Percentiles rank a stretch among this genome's conserved stretches.
phyloP scores from a whole-genome alignment of 345 rosid genomes.

The Salix koriyanagi region DNA sequence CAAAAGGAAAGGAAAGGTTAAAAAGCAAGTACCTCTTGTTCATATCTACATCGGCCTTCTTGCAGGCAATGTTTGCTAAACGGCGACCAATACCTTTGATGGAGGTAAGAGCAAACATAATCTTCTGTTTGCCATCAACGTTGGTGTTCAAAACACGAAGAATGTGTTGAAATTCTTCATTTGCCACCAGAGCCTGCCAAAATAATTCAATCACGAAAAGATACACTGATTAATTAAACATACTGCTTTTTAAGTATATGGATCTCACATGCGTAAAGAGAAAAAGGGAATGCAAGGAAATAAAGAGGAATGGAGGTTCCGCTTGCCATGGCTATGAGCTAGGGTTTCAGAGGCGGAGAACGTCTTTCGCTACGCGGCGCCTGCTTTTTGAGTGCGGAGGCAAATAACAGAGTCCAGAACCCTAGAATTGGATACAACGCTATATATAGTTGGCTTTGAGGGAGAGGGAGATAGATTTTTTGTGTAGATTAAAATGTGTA shows the following conservation, averaged over 20 bases:
- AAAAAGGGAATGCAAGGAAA: neutral
- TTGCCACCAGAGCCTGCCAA: constrained; percentile 21
- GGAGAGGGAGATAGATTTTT: neutral
- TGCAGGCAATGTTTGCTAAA: constrained; percentile 36
- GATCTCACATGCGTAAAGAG: neutral
- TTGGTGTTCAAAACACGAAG: constrained; percentile 35
- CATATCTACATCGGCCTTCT: constrained; percentile 35
- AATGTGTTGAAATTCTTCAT: constrained; percentile 36
- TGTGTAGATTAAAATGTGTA: neutral
- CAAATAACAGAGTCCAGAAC: constrained; percentile 3
- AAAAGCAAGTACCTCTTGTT: constrained; percentile 20
- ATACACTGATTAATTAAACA: neutral
- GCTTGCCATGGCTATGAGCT: constrained; percentile 17
- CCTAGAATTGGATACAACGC: neutral
- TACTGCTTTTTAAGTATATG: neutral
- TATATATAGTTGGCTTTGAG: neutral
- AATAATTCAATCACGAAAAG: neutral
- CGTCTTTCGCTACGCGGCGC: constrained; percentile 6
- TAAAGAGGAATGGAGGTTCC: too few relatives aligned
- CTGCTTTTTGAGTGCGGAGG: neutral
- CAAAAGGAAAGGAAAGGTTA: neutral
- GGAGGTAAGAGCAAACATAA: constrained; percentile 36
- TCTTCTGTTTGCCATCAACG: constrained; percentile 34
- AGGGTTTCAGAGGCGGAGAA: constrained; percentile 7
- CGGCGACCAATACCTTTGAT: constrained; percentile 38